phyloP scores from a whole-genome alignment of 495 filamentous ascomycete genomes.

The Wilcoxina mikolae region DNA sequence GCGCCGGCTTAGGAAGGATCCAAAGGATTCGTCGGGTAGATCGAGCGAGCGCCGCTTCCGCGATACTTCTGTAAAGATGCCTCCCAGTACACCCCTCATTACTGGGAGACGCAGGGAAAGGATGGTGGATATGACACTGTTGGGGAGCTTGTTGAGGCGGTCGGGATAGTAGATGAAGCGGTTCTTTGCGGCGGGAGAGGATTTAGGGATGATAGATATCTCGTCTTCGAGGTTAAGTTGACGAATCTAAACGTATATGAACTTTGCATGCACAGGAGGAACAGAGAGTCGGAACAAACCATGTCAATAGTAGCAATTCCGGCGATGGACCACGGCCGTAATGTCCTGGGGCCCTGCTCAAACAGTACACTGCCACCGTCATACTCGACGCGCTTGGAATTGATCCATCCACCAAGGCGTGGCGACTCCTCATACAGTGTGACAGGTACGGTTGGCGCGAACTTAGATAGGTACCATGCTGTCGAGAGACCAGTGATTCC shows the following conservation, averaged over 20 bases:
- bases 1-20: conserved; percentile 47
- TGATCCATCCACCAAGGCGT: conserved; percentile 71
- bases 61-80: conserved; percentile 33
- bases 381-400: conserved; percentile 43
- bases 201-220: conserved; percentile 42
- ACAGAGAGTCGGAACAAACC: conserved; percentile 31
- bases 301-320: conserved; percentile 41
- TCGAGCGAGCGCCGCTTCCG: conserved; percentile 21
- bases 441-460: conserved; percentile 42
- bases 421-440: conserved; percentile 62
- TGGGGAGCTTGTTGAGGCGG: conserved; percentile 59
- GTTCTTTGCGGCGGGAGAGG: conserved; percentile 39
- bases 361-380: conserved; percentile 50
- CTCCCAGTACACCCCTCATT: conserved; percentile 38
- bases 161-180: conserved; percentile 92
- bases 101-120: conserved; percentile 40
- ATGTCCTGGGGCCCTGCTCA: conserved; percentile 71
- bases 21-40: conserved; percentile 55
- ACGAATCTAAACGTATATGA: conserved; percentile 37
- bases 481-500: conserved; percentile 81
- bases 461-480: conserved; percentile 55
- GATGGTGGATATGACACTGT: conserved; percentile 27
- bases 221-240: conserved; percentile 47
- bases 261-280: not conserved
- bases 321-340: conserved; percentile 41